Conservation (phyloP, 2,329 filamentous ascomycete species). For the Calycina herbarum region DNA sequence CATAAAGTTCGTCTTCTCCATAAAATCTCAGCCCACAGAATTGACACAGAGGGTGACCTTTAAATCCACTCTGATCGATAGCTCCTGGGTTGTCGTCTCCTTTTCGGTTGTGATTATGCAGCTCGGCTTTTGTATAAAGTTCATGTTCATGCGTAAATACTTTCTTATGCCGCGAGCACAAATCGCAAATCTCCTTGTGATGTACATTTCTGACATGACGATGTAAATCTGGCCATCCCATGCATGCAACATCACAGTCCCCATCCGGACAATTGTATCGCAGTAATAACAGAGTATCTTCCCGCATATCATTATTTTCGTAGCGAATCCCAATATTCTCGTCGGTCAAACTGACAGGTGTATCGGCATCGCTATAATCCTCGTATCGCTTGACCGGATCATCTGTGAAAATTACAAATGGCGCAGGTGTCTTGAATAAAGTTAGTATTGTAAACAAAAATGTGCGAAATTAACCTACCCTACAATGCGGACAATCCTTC, state of each 20-base stretch:
- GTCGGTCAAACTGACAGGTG: slow-evolving; percentile 70
- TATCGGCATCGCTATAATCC: slow-evolving; percentile 71
- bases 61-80: slow-evolving; percentile 91
- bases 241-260: slow-evolving; percentile 80
- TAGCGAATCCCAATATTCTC: slow-evolving; percentile 90
- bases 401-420: slow-evolving; percentile 90
- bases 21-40: slow-evolving; percentile 95
- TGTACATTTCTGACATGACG: slow-evolving; percentile 80
- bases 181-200: slow-evolving; percentile 85
- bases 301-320: slow-evolving; percentile 83
- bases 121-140: slow-evolving; percentile 77
- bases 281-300: slow-evolving; percentile 83
- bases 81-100: slow-evolving; percentile 91
- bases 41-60: slow-evolving; percentile 88
- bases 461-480: slow-evolving; percentile 57
- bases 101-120: slow-evolving; percentile 83
- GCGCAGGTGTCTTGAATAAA: slow-evolving; percentile 57
- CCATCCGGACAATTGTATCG: slow-evolving; percentile 92
- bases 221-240: slow-evolving; percentile 77
- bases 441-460: slow-evolving; percentile 5
- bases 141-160: slow-evolving; percentile 98
- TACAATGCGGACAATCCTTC: slow-evolving; percentile 93
- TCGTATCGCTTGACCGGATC: slow-evolving; percentile 78
- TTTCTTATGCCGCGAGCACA: slow-evolving; percentile 93
- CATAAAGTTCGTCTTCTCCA: slow-evolving; percentile 90